phyloP scores from a whole-genome alignment of 2,329 filamentous ascomycete species.

The Diaporthe sp. region DNA sequence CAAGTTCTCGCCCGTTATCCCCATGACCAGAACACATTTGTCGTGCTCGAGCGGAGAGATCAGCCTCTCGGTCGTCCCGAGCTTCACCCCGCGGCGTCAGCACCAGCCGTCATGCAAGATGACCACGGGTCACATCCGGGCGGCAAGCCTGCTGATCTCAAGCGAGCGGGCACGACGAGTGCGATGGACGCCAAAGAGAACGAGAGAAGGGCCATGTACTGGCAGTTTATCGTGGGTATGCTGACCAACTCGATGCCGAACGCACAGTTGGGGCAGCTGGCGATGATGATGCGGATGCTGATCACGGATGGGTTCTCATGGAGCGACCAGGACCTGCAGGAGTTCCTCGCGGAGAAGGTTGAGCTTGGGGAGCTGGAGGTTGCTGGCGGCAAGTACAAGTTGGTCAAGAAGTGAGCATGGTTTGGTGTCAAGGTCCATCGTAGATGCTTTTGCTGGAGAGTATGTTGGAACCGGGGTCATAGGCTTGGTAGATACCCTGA shows the following conservation, averaged over 20 bases:
- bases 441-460: background rate
- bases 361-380: conserved; percentile 78
- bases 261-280: conserved; percentile 85
- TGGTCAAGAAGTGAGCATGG: conserved; percentile 68
- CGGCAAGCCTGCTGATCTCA: conserved; percentile 42
- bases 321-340: conserved; percentile 88
- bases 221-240: conserved; percentile 95
- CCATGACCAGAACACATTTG: conserved; percentile 66
- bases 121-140: conserved; percentile 42
- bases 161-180: conserved; percentile 51
- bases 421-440: background rate
- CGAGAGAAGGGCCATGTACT: conserved; percentile 77
- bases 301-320: conserved; percentile 90
- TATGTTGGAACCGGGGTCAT: background rate
- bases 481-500: background rate
- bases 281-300: conserved; percentile 96
- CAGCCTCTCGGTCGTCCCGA: conserved; percentile 35
- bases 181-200: conserved; percentile 73
- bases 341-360: conserved; percentile 86
- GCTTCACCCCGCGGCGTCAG: conserved; percentile 40
- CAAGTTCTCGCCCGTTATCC: conserved; percentile 71
- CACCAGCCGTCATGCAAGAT: conserved; percentile 42
- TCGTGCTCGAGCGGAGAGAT: conserved; percentile 72
- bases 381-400: conserved; percentile 78
- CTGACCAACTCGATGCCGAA: conserved; percentile 87